Percentiles rank a stretch among this genome's conserved stretches.
These are phyloP conservation scores for Candida ficus DNA, from an alignment of 805 yeast genomes.

Conservation along the genomic window DNA sequence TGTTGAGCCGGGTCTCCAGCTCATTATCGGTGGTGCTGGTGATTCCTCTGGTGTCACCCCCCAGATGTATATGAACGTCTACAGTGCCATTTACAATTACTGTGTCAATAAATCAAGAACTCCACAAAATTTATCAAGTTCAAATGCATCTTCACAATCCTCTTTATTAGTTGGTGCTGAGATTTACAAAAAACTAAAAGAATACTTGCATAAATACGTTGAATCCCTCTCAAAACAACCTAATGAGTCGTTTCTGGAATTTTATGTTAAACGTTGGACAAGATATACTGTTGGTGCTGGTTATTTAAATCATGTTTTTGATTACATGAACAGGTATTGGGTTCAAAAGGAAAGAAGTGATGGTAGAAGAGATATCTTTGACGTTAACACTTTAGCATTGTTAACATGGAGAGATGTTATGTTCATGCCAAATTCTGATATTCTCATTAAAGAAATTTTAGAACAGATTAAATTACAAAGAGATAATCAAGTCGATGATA, in stretches of 20 bases:
- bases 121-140: constrained; percentile 29
- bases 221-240: constrained; percentile 42
- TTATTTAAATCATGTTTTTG: constrained; percentile 86
- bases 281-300: constrained; percentile 89
- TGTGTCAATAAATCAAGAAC: constrained; percentile 76
- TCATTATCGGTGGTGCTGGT: constrained; percentile 59
- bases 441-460: constrained; percentile 65
- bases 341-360: constrained; percentile 93
- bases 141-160: constrained; percentile 26
- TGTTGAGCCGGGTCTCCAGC: constrained; percentile 70
- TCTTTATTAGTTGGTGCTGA: constrained; percentile 79
- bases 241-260: constrained; percentile 67
- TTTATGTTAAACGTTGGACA: constrained; percentile 85
- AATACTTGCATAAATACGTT: constrained; percentile 60
- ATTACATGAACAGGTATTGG: constrained; percentile 96
- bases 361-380: constrained; percentile 84
- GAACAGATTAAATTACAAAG: constrained; percentile 74
- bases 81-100: constrained; percentile 88
- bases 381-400: constrained; percentile 83
- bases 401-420: constrained; percentile 83
- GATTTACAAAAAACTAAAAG: constrained; percentile 66
- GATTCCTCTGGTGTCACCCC: constrained; percentile 52
- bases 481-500: constrained; percentile 67
- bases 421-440: constrained; percentile 60
- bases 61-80: constrained; percentile 80